Base-by-base conservation (phyloP, 352 stramenopile species). In the Globisporangium lucens region DNA sequence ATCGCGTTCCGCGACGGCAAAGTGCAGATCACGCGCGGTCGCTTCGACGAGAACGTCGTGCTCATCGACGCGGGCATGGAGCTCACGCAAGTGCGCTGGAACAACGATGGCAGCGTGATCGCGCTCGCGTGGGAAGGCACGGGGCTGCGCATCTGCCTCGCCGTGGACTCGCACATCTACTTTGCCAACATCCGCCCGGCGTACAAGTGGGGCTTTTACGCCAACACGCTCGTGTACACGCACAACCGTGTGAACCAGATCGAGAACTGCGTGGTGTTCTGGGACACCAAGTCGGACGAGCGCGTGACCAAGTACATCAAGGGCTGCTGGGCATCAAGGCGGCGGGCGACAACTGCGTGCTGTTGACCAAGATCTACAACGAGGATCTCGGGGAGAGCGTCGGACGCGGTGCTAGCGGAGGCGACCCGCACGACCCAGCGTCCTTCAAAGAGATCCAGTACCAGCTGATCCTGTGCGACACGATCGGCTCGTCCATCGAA, bases 91-190 rank as follows among this genome's bases (percentile, higher is more conserved):
- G 83, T 83, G 47, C 78, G 83, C 24, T 98, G 94, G 94, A 98
- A 98, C 74, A 94, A 95, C 41, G 89, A 97, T 56, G 94, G 94
- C 41, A 97, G 85, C 24, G 85, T 97, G 36, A 77, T 98, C 9
- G 94, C 92, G 2, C 66, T 98, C 6, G 89, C 89, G 30, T 98
- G 94, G 94, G 94, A 98, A 80, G 92, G 93, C 62, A 83, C 79
- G 2, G 93, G 94, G 15, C 67, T 98, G 46, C 81, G 93, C 36
- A 95, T 98, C 51, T 97, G 94, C 49, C 71, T 98, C 20, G 95
- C 95, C 0, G 93, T 98, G 24, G 95, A 98, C 75, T 94, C 90
- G 22, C 93, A 96, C 79, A 98, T 98, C 60, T 98, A 97, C 82
- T 98, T 98, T 76, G 95, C 94, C 41, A 98, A 98, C 76, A 95